Conservation (phyloP, 768 basidiomycete species). For the Leccinum arenicola region DNA sequence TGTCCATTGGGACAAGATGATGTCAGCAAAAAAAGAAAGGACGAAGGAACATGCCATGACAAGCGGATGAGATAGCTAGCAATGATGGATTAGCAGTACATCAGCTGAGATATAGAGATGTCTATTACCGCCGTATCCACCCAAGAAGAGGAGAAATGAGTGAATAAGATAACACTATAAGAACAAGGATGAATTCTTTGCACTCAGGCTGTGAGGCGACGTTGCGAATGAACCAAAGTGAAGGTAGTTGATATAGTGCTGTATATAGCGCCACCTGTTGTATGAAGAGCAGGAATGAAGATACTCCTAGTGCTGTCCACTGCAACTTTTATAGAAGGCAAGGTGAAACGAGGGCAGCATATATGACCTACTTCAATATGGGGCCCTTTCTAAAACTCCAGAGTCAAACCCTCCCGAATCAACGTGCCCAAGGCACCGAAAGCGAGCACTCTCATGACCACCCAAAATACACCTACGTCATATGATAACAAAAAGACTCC, state of each 20-base stretch:
- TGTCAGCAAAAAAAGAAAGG: constrained; percentile 59
- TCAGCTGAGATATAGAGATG: constrained; percentile 44
- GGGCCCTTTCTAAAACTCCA: constrained; percentile 51
- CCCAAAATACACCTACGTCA: constrained; percentile 74
- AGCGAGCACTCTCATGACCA: constrained; percentile 68
- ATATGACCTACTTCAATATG: constrained; percentile 54
- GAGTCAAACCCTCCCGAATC: constrained; percentile 58
- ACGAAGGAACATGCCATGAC: constrained; percentile 47
- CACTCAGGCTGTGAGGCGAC: not conserved
- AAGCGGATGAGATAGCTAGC: constrained; percentile 50
- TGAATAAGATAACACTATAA: constrained; percentile 62
- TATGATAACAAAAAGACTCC: constrained; percentile 64
- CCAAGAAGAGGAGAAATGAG: constrained; percentile 71
- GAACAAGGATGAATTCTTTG: not conserved
- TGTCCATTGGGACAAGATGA: constrained; percentile 37
- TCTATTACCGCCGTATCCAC: constrained; percentile 46
- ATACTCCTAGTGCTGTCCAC: constrained; percentile 72
- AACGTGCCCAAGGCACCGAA: constrained; percentile 67
- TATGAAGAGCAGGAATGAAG: constrained; percentile 64
- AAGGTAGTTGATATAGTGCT: constrained; percentile 64
- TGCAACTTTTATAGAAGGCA: constrained; percentile 27
- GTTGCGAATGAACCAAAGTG: constrained; percentile 52
- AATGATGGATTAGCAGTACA: not conserved
- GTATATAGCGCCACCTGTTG: constrained; percentile 67
- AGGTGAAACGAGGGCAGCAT: not conserved